phyloP scores from a whole-genome alignment of 192 early-diverging fungal genomes.

The Anaeromyces robustus region DNA sequence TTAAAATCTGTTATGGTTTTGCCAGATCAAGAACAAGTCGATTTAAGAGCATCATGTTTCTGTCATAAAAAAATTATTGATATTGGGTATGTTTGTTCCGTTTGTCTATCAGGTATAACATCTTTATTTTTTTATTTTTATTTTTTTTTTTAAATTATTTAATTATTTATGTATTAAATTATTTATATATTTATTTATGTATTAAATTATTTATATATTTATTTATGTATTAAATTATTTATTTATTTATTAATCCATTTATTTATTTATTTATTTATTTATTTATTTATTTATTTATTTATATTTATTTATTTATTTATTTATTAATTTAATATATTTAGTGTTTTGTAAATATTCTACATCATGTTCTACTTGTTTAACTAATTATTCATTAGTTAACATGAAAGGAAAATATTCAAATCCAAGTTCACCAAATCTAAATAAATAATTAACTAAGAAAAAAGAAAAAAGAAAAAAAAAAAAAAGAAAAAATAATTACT shows the following conservation, averaged over 20 bases:
- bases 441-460: too few relatives aligned
- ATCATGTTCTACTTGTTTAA: background rate
- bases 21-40: slow-evolving; percentile 63
- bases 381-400: background rate
- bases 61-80: slow-evolving; percentile 89
- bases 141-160: too few relatives aligned
- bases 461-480: too few relatives aligned
- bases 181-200: background rate
- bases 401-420: background rate
- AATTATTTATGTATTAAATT: too few relatives aligned
- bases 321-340: background rate
- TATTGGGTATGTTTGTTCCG: slow-evolving; percentile 94
- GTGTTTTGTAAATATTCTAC: background rate
- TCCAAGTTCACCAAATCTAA: too few relatives aligned
- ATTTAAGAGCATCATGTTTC: slow-evolving; percentile 91
- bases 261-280: too few relatives aligned
- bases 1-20: slow-evolving; percentile 54
- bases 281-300: too few relatives aligned
- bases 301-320: background rate
- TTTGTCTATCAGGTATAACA: slow-evolving; percentile 77
- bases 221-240: background rate
- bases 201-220: background rate
- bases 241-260: too few relatives aligned
- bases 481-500: too few relatives aligned
- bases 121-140: background rate